phyloP scores from a whole-genome alignment of 2,329 filamentous ascomycete genomes.

The Cadophora sp. region DNA sequence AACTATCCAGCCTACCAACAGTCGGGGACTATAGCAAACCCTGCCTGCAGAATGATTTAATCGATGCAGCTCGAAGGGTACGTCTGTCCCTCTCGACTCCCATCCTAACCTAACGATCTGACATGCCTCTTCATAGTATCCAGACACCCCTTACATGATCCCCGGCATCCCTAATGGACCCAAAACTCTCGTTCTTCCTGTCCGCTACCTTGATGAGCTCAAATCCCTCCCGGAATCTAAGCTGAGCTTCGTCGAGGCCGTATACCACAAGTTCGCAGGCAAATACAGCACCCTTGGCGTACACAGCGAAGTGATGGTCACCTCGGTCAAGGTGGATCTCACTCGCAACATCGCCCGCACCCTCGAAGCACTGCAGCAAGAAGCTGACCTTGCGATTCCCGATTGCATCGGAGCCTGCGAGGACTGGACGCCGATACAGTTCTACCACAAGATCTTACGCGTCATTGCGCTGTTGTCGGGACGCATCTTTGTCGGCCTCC shows the following conservation, averaged over 20 bases:
- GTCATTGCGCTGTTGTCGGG: constrained; percentile 49
- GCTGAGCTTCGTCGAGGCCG: background rate
- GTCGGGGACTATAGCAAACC: too few species aligned
- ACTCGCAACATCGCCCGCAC: constrained; percentile 26
- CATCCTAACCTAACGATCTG: too few species aligned
- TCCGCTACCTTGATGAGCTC: constrained; percentile 9
- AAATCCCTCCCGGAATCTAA: constrained; percentile 13
- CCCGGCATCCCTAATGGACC: too few species aligned
- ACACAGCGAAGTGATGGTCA: background rate
- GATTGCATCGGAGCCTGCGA: constrained; percentile 22
- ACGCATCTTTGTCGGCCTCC: constrained; percentile 29
- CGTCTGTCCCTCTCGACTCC: too few species aligned
- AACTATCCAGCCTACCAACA: too few species aligned
- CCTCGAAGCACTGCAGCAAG: constrained; percentile 27
- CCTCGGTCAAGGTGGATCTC: constrained; percentile 18
- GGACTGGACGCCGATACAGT: constrained; percentile 43
- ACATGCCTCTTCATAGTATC: too few species aligned
- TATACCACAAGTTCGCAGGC: background rate
- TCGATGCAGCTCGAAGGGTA: too few species aligned
- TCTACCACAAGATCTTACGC: constrained; percentile 45
- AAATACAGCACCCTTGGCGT: background rate
- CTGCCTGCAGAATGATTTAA: too few species aligned
- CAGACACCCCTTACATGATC: too few species aligned
- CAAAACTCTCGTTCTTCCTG: background rate
- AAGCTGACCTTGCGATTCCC: constrained; percentile 25